phyloP scores from a whole-genome alignment of 1,284 basidiomycete genomes.

The Sanguinoderma infundibulare region DNA sequence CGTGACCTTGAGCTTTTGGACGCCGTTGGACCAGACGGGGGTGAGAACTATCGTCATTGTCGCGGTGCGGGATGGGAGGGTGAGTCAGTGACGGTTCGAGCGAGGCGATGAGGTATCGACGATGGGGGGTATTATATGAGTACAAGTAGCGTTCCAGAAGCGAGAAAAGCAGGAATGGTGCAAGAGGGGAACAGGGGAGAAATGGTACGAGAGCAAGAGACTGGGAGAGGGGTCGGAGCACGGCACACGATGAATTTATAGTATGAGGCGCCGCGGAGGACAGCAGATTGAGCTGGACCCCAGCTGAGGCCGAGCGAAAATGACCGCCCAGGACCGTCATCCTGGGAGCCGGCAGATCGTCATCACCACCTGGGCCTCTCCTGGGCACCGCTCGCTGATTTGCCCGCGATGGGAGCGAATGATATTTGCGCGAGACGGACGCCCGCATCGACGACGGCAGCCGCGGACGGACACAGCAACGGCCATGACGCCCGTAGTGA shows the following conservation, averaged over 20 bases:
- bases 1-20: conserved; percentile 68
- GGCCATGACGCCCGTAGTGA: conserved; percentile 16
- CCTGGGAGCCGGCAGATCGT: not conserved
- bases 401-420: conserved; percentile 1
- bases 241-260: conserved; percentile 16
- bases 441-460: not conserved
- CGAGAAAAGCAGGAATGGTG: not conserved
- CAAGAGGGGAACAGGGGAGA: conserved; percentile 1
- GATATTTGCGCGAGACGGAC: conserved; percentile 6
- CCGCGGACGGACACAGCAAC: conserved; percentile 2
- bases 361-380: not conserved
- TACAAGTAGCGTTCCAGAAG: conserved; percentile 7
- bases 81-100: conserved; percentile 3
- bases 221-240: not conserved
- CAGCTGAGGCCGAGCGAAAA: not conserved
- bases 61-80: conserved; percentile 1
- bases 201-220: conserved; percentile 15
- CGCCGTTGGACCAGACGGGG: conserved; percentile 69
- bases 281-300: not conserved
- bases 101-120: conserved; percentile 10
- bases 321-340: not conserved
- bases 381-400: conserved; percentile 1
- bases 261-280: not conserved
- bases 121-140: conserved; percentile 21
- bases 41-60: conserved; percentile 69